phyloP scores from a whole-genome alignment of 2,329 filamentous ascomycete genomes.

The Curvularia spicifera region DNA sequence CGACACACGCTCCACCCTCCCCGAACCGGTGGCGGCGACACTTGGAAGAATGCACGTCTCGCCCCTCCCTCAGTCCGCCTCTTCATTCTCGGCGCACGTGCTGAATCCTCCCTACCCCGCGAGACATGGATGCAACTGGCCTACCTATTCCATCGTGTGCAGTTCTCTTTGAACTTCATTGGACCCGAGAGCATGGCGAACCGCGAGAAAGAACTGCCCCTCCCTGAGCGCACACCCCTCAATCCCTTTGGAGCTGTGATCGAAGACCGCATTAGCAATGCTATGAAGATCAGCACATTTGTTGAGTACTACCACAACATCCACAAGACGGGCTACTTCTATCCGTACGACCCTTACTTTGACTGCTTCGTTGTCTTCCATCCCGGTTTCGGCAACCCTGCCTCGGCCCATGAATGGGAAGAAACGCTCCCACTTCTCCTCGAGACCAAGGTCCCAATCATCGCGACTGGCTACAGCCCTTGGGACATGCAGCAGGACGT shows the following conservation, averaged over 20 bases:
- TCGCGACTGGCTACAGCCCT: slow-evolving; percentile 95
- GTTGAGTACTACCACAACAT: slow-evolving; percentile 98
- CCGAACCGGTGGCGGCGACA: slow-evolving; percentile 73
- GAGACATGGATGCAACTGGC: slow-evolving; percentile 92
- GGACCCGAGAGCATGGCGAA: slow-evolving; percentile 96
- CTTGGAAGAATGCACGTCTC: slow-evolving; percentile 79
- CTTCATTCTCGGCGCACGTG: slow-evolving; percentile 91
- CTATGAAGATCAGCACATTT: slow-evolving; percentile 96
- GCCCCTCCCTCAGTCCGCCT: slow-evolving; percentile 87
- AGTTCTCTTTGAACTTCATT: slow-evolving; percentile 91
- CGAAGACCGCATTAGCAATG: slow-evolving; percentile 85
- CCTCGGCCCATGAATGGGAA: slow-evolving; percentile 91
- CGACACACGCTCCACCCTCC: slow-evolving; percentile 94
- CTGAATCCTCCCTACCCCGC: slow-evolving; percentile 94
- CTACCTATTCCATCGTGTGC: slow-evolving; percentile 92
- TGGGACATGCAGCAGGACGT: slow-evolving; percentile 94
- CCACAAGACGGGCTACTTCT: slow-evolving; percentile 87
- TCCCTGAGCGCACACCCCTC: slow-evolving; percentile 79
- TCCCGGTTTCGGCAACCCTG: slow-evolving; percentile 92
- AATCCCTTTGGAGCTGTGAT: slow-evolving; percentile 96
- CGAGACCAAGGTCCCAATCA: slow-evolving; percentile 93
- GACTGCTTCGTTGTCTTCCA: slow-evolving; percentile 98
- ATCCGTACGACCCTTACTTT: slow-evolving; percentile 96
- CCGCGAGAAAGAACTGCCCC: slow-evolving; percentile 88
- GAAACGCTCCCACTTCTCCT: slow-evolving; percentile 87